Evolutionary conservation across 345 rosid genomes (phyloP), one percentile per base, ranked within the genome.

Genomic region (Syzygium aromaticum): DNA sequence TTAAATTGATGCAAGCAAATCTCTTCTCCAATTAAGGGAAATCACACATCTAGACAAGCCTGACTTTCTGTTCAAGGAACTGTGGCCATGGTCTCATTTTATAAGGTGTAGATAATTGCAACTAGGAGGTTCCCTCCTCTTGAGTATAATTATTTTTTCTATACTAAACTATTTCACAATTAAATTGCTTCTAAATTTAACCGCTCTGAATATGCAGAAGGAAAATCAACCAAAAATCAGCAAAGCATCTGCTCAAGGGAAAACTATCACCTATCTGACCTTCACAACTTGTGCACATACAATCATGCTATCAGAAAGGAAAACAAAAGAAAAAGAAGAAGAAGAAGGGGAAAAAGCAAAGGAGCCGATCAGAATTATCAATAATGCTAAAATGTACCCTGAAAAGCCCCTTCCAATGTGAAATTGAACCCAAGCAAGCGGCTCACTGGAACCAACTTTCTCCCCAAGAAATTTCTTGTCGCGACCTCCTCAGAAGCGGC

Each of bases 331-430:
- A 78, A 51, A 40, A 84, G 43, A 30, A 16, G 22, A 63, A 38
- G 56, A 57, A 56, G 22, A 73, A 33, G 86, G 27, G 46, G 51
- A 17, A 63, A 15, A 86, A 51, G 40, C 49, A 19, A 27, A 59
- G 51, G 56, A 15, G 77, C 56, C 16, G 52, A 54, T 38, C 4
- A 54, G 27, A 52, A 19, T 27, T 33, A 84, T 54, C 85, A 11
- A 73, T 73, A 5, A 33, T 73, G 19, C 8, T 73, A 2, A 38
- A 73, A 38, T 38, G 49, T 90, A 96, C 98, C 98, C 98, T 84
- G 92, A 86, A 89, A 97, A 97, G 46, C 98, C 99, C 87, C 93
- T 95, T 33, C 88, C 91, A 88, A 96, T 92, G 80, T 94, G 95
- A 57, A 46, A 51, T 88, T 88, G 90, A 86, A 84, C 93, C 98